phyloP scores from a whole-genome alignment of 768 basidiomycete genomes.

The Nidularia sp. region DNA sequence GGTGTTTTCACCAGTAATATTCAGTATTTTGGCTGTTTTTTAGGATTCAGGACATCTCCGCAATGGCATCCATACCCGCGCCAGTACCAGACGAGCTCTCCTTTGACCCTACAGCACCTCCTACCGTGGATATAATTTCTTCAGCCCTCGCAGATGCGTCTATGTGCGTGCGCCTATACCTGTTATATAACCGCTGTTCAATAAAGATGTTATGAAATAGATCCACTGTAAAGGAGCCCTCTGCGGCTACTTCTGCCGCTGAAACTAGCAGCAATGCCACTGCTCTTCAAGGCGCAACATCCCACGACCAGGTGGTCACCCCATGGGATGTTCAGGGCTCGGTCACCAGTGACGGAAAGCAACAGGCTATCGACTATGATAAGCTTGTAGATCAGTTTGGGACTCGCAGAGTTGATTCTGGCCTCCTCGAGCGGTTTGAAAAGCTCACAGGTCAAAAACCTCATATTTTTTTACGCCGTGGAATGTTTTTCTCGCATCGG shows the following conservation, averaged over 20 bases:
- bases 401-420: conserved; percentile 73
- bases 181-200: background rate
- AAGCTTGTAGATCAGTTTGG: conserved; percentile 94
- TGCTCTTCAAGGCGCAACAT: conserved; percentile 1
- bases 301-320: conserved; percentile 76
- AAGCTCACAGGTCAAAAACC: conserved; percentile 83
- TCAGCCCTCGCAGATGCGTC: background rate
- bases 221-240: background rate
- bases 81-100: conserved; percentile 10
- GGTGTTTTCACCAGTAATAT: too few species aligned
- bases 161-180: background rate
- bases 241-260: background rate
- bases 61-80: background rate
- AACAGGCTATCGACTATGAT: conserved; percentile 94
- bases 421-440: conserved; percentile 85
- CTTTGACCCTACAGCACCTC: conserved; percentile 15
- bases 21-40: background rate
- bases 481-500: conserved; percentile 99
- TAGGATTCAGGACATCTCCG: background rate
- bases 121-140: background rate
- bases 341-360: conserved; percentile 82
- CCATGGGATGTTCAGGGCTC: conserved; percentile 98
- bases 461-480: conserved; percentile 83
- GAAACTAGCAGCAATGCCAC: background rate
- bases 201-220: background rate